These are phyloP conservation scores for Quercus ilex DNA, from an alignment of 306 rosid genomes.

Conservation along the genomic window DNA sequence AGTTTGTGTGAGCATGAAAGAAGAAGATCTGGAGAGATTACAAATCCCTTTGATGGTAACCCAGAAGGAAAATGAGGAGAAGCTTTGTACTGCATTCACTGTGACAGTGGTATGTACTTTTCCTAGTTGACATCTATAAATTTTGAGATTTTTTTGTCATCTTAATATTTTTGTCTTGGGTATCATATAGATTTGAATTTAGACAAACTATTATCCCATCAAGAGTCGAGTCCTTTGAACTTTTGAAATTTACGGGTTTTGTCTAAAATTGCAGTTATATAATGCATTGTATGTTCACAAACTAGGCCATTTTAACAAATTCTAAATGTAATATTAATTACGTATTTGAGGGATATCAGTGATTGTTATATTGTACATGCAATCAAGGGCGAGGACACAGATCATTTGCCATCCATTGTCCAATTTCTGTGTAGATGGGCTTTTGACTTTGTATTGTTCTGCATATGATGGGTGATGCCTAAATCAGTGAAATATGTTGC, in stretches of 20 bases:
- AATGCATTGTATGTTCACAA: slow-evolving; percentile 5
- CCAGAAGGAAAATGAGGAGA: slow-evolving; percentile 68
- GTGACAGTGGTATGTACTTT: slow-evolving; percentile 72
- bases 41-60: slow-evolving; percentile 82
- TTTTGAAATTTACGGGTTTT: slow-evolving; percentile 3
- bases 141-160: background rate
- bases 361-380: background rate
- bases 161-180: slow-evolving; percentile 3
- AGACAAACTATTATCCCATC: background rate
- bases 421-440: too few species aligned
- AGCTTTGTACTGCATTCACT: slow-evolving; percentile 74
- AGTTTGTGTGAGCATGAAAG: slow-evolving; percentile 82
- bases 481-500: too few species aligned
- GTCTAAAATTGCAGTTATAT: slow-evolving; percentile 8
- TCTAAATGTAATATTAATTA: background rate
- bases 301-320: background rate
- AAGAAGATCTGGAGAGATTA: slow-evolving; percentile 72
- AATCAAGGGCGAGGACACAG: too few species aligned
- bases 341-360: background rate
- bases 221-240: background rate
- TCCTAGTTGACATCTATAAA: background rate
- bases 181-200: slow-evolving; percentile 12
- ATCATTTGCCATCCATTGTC: too few species aligned
- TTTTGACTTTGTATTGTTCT: too few species aligned
- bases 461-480: too few species aligned